Percentiles rank a stretch among this genome's conserved stretches.
Evolutionary conservation across 257 asterid genomes (phyloP).

Genomic region (Solanum okadae): DNA sequence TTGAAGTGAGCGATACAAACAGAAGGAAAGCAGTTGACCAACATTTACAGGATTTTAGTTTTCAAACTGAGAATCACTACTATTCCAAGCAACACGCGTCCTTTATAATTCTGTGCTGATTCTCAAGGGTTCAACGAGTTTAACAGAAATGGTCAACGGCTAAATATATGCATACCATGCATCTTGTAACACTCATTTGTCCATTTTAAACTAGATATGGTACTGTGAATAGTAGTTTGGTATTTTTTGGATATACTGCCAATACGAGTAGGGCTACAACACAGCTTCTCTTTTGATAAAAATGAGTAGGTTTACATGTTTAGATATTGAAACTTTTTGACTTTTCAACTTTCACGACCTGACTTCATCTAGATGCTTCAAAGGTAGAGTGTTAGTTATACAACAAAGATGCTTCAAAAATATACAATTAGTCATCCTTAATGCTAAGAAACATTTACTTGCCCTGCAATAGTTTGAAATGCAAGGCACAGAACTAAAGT

Average conservation of each 20-base stretch:
- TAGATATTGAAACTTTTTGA: not conserved
- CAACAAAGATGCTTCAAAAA: not conserved
- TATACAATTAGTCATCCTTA: not conserved
- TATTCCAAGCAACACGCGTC: not conserved
- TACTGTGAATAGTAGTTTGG: not conserved
- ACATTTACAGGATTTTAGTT: not conserved
- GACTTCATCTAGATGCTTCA: not conserved
- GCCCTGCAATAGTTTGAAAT: not conserved
- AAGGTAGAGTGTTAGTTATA: not conserved
- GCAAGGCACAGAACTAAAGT: not conserved
- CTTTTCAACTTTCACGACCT: not conserved
- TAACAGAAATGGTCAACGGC: not conserved
- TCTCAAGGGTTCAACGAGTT: not conserved
- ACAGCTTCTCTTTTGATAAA: not conserved
- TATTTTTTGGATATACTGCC: not conserved
- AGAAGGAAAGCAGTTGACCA: not conserved
- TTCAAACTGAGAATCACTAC: not conserved
- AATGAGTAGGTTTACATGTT: not conserved
- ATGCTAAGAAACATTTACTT: not conserved
- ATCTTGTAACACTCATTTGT: not conserved
- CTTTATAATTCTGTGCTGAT: not conserved
- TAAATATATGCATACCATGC: not conserved
- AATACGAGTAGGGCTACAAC: not conserved
- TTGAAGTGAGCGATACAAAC: not conserved
- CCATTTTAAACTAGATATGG: not conserved